A percentile compares a stretch with the other conserved stretches of the same genome.
phyloP scores from a whole-genome alignment of 768 basidiomycete genomes.

The Boletus edulis region DNA sequence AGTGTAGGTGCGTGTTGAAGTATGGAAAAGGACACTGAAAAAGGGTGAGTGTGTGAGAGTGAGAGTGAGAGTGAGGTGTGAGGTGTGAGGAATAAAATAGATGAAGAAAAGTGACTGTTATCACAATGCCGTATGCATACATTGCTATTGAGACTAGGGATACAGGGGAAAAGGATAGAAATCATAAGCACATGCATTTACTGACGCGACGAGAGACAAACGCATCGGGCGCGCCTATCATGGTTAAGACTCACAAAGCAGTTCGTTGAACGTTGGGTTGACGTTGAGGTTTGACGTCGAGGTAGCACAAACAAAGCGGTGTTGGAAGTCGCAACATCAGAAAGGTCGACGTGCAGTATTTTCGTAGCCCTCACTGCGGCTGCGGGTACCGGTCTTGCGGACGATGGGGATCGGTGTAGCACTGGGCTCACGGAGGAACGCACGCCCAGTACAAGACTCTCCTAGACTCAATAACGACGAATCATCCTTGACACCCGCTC shows the following conservation, averaged over 20 bases:
- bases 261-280: neutral
- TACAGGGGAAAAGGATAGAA: constrained; percentile 7
- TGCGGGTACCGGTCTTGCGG: constrained; percentile 21
- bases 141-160: constrained; percentile 12
- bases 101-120: neutral
- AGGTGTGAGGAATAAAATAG: neutral
- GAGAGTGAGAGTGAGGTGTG: no score
- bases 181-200: constrained; percentile 13
- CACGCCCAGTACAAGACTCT: constrained; percentile 7
- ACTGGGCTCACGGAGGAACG: constrained; percentile 29
- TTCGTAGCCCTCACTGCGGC: constrained; percentile 28
- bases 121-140: constrained; percentile 7
- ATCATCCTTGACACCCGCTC: constrained; percentile 12
- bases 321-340: constrained; percentile 1
- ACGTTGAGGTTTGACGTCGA: no score
- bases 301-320: neutral
- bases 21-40: no score
- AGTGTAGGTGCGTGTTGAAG: no score
- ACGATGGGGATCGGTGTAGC: constrained; percentile 22
- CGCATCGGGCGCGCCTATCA: neutral
- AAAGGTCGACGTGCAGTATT: constrained; percentile 11
- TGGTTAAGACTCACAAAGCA: constrained; percentile 18
- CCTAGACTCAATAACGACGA: constrained; percentile 1
- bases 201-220: neutral
- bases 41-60: no score